A percentile compares a stretch with the other conserved stretches of the same genome.
Evolutionary conservation across 495 filamentous ascomycete species (phyloP).

Genomic region (Aspergillus homomorphus): DNA sequence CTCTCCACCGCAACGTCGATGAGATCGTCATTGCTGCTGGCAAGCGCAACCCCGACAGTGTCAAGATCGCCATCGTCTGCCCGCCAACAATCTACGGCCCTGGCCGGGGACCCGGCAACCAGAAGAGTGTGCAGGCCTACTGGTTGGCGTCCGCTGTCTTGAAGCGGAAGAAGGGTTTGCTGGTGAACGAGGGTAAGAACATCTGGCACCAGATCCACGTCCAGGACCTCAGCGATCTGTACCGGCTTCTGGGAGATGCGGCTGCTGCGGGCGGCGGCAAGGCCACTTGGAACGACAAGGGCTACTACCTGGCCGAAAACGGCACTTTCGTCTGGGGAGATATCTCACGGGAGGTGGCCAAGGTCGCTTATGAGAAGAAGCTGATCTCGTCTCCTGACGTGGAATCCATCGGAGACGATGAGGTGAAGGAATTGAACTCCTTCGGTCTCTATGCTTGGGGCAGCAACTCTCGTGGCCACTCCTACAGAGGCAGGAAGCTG

Average conservation of each 20-base stretch:
- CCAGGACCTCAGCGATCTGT: constrained; percentile 65
- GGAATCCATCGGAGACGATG: constrained; percentile 28
- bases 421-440: constrained; percentile 31
- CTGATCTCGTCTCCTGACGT: constrained; percentile 58
- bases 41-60: constrained; percentile 37
- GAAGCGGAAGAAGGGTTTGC: constrained; percentile 58
- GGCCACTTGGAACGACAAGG: constrained; percentile 70
- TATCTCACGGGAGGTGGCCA: constrained; percentile 56
- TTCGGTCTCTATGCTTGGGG: constrained; percentile 51
- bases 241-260: constrained; percentile 62
- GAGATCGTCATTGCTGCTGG: constrained; percentile 53
- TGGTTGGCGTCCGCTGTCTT: constrained; percentile 54
- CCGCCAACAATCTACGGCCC: constrained; percentile 77
- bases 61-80: constrained; percentile 70
- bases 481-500: constrained; percentile 60
- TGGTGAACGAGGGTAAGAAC: constrained; percentile 61
- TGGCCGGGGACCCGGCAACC: constrained; percentile 69
- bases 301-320: constrained; percentile 73
- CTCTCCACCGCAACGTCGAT: constrained; percentile 60
- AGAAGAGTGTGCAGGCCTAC: constrained; percentile 63
- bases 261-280: constrained; percentile 55
- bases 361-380: constrained; percentile 60
- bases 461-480: constrained; percentile 61
- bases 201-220: constrained; percentile 75
- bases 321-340: constrained; percentile 71